Conservation (phyloP, 805 yeast species). For the Crinitomyces ghanaensis region DNA sequence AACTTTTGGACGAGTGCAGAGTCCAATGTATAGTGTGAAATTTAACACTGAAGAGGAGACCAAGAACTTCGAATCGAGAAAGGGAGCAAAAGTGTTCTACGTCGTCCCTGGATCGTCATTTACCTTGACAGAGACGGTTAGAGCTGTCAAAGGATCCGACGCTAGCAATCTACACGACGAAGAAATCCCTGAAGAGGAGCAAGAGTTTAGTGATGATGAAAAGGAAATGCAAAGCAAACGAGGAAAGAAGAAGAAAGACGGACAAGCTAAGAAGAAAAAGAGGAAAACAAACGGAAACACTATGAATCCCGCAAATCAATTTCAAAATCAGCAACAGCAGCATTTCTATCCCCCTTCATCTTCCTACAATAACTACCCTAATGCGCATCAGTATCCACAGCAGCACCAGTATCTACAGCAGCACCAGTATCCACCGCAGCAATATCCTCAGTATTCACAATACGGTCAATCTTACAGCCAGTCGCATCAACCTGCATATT, state of each 20-base stretch:
- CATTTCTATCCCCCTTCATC: not conserved
- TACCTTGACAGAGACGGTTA: conserved; percentile 61
- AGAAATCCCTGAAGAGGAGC: conserved; percentile 85
- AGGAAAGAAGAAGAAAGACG: conserved; percentile 38
- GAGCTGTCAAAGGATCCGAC: conserved; percentile 72
- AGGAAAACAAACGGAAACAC: too few relatives aligned
- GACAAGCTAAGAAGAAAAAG: conserved; percentile 26
- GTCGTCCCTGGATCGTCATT: conserved; percentile 77
- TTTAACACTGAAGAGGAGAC: conserved; percentile 43
- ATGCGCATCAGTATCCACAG: not conserved
- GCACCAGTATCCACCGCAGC: not conserved
- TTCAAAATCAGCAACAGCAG: not conserved
- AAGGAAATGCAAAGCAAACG: conserved; percentile 63
- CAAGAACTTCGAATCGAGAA: conserved; percentile 33
- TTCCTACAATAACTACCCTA: not conserved
- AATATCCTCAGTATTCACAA: not conserved
- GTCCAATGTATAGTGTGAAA: conserved; percentile 71
- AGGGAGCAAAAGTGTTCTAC: conserved; percentile 53
- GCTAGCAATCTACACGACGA: conserved; percentile 94
- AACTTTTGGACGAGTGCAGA: conserved; percentile 76
- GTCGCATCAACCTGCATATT: not conserved
- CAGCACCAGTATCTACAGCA: conserved; percentile 5
- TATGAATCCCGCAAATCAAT: too few relatives aligned
- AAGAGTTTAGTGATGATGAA: conserved; percentile 93
- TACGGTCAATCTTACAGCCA: not conserved